Evolutionary conservation across 83 land plant species (phyloP), one percentile per base, ranked within the genome.

Genomic region (Diphasiastrum complanatum): DNA sequence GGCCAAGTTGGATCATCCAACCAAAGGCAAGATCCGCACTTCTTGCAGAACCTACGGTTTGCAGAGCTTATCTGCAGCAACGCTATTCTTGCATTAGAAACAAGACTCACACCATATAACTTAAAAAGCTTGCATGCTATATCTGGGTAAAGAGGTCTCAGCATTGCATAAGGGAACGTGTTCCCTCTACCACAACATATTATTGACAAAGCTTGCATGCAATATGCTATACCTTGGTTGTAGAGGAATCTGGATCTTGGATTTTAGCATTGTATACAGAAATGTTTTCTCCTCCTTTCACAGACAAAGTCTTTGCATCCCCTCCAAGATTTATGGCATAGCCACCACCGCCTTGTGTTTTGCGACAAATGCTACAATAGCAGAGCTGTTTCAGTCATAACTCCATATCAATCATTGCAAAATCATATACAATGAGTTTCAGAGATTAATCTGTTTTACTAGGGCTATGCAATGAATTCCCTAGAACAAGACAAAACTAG

Each of bases 1-100:
- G 72, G 45, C 72, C 72, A 69, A 20, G 19, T 47, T 14, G 72
- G 72, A 47, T 68, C 72, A 32, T 63, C 72, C 30, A 68, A 0
- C 72, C 72, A 68, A 2, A 68, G 48, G 29, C 25, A 23, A 11
- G 57, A 61, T 25, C 72, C 72, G 18, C 72, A 69, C 56, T 33
- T 46, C 37, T 69, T 69, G 43, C 72, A 69, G 12, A 69, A 69
- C 18, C 51, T 48, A 18, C 72, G 70, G 36, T 57, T 47, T 0
- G 32, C 57, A 12, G 33, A 38, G 33, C 72, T 69, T 16, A 69
- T 70, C 72, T 69, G 54, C 16, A 25, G 29, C 18, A 8, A 24
- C 18, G n/a, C 25, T 26, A n/a, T n/a, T n/a, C n/a, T n/a, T n/a
- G n/a, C n/a, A n/a, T n/a, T 14, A 1, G 5, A 4, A 23, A 26